Evolutionary conservation across 208 protist genomes (phyloP), one percentile per base, ranked within the genome.

Genomic region (Leishmania amazonensis): DNA sequence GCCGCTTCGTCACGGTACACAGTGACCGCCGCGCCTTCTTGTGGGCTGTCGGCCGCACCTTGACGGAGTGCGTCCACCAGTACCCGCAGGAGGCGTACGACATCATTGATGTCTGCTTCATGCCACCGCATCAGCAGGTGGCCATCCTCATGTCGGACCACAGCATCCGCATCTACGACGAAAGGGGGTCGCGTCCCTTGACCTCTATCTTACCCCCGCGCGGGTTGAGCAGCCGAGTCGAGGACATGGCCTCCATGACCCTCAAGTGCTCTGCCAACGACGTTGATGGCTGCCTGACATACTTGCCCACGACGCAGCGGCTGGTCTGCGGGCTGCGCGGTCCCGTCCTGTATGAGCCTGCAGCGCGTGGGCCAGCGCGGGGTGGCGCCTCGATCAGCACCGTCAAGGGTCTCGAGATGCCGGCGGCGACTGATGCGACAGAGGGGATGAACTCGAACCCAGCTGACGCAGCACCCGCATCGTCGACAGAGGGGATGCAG

Each of bases 31-130:
- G 92, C 17, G 88, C 95, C 42, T 70, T 91, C 72, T 78, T 97
- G 76, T 97, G 94, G 94, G 74, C 84, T n/a, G 86, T 96, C 58
- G 89, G 88, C 6, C 92, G 92, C 57, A 86, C 88, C 74, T 78
- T 75, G 13, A 88, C 86, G 5, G 94, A 97, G 81, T 79, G 93
- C n/a, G 71, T 92, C 1, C 90, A 94, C 75, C 82, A 89, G 70
- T 94, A 90, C 80, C 92, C 94, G 35, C 90, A 95, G 62, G 91
- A 97, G 81, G 86, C 91, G 24, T 92, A 96, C 76, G 94, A 96
- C 83, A 90, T 97, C 35, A 76, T 95, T 53, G 88, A 87, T 78
- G 84, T 89, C 31, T 89, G 89, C 70, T 91, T 97, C 73, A 73
- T 94, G 54, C 80, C 85, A 24, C 65, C 76, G n/a, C 81, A 81